Base-by-base conservation (phyloP, 176 grass and related monocot genomes). In the Miscanthus lutarioriparius region DNA sequence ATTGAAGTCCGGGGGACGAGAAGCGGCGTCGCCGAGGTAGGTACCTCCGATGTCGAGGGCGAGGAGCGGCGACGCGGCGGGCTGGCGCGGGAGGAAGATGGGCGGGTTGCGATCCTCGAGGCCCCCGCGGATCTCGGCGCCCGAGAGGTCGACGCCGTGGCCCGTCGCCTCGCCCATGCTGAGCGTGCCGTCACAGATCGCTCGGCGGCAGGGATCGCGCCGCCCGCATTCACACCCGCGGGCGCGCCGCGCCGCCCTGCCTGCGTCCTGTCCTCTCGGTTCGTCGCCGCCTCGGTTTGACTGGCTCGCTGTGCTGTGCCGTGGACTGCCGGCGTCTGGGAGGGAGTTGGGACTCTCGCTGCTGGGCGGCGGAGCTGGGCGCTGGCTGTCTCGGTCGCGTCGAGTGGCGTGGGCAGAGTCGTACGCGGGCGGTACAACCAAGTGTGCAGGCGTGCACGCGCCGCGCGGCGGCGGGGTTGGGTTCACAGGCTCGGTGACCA, bases 31-130 rank as follows among this genome's bases (percentile, higher is more conserved):
- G 54, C 8, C 22, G 54, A 53, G 49, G 49, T 9, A 58, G 54
- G 54, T 54, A 90, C 95, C 95, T 84, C 95, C 92, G 64, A 97
- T 95, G 83, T 97, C 95, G 70, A 97, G 90, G 27, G 92, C 95
- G 64, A 97, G 82, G 67, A 97, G 87, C 32, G 92, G 89, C 5
- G 80, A 62, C 28, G 88, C 90, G 65, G 88, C 86, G 43, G 86
- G 82, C 63, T 95, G 95, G 70, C 88, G 90, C 16, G 95, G 95
- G 67, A 97, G 88, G 87, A 76, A 84, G 83, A 97, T 94, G 43
- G 91, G 95, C 54, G 95, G 91, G 79, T 92, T 86, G 80, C 89
- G 72, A 25, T 87, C 85, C 17, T 84, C 90, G 28, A 67, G 2
- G 35, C 49, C 88, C 2, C 82, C 88, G 58, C 92, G 91, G 82